A percentile compares a stretch with the other conserved stretches of the same genome.
phyloP scores from a whole-genome alignment of 1,284 basidiomycete species.

The Melampsora larici-populina region DNA sequence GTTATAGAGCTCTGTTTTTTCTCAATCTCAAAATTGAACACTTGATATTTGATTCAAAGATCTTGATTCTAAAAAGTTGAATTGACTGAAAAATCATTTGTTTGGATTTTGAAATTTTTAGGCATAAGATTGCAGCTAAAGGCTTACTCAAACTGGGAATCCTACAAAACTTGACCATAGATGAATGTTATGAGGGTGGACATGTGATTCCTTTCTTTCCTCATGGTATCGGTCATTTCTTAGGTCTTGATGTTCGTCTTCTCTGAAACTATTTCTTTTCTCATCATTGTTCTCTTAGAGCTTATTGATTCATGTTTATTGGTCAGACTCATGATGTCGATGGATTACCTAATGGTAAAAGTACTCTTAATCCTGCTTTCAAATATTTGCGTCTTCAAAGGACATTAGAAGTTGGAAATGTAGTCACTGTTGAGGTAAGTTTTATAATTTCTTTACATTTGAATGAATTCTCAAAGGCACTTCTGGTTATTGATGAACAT shows the following conservation, averaged over 20 bases:
- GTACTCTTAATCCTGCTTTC: conserved; percentile 12
- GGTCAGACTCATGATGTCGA: conserved; percentile 32
- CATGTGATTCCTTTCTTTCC: conserved; percentile 37
- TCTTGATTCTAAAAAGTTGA: no score
- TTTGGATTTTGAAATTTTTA: neutral
- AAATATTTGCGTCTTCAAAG: conserved; percentile 36
- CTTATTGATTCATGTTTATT: neutral
- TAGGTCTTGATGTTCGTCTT: conserved; percentile 24
- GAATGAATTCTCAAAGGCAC: neutral
- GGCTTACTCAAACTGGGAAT: conserved; percentile 27
- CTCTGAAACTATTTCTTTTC: neutral
- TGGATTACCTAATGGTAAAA: conserved; percentile 25
- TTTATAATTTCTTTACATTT: neutral
- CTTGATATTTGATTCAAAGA: no score
- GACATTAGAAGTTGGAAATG: conserved; percentile 24
- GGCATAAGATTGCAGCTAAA: conserved; percentile 35
- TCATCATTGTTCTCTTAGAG: neutral
- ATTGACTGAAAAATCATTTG: no score
- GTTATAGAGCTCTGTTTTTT: neutral
- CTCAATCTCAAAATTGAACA: no score
- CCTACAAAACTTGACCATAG: conserved; percentile 11
- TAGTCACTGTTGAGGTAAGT: conserved; percentile 34
- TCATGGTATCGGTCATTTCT: conserved; percentile 29
- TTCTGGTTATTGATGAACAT: neutral
- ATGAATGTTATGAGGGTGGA: conserved; percentile 29